Percentiles rank a stretch among this genome's conserved stretches.
Evolutionary conservation across 1,139 yeast genomes (phyloP).

Genomic region (Yamadazyma pseudoaaseri): DNA sequence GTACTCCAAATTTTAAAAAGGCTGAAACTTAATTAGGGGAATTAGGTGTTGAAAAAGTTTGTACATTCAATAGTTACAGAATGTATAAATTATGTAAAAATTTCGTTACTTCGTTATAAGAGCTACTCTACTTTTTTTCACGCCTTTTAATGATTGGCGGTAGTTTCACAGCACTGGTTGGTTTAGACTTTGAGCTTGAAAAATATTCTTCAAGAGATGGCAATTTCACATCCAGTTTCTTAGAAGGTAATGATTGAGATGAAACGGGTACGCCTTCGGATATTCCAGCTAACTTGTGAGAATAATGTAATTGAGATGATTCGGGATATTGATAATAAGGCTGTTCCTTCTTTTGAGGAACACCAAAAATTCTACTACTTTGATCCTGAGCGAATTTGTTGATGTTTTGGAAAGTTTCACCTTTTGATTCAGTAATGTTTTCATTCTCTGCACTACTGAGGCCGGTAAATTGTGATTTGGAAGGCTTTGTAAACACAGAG

Average conservation of each 20-base stretch:
- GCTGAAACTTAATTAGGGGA: no score
- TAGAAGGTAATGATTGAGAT: background rate
- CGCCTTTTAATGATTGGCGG: slow-evolving; percentile 15
- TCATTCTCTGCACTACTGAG: slow-evolving; percentile 8
- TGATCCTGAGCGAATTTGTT: slow-evolving; percentile 18
- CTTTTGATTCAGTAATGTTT: background rate
- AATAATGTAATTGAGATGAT: slow-evolving; percentile 21
- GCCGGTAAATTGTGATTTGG: slow-evolving; percentile 7
- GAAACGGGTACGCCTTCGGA: background rate
- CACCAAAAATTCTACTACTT: slow-evolving; percentile 19
- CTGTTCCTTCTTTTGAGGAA: slow-evolving; percentile 8
- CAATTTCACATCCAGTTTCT: slow-evolving; percentile 10
- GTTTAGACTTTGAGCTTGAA: slow-evolving; percentile 5
- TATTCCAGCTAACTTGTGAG: background rate
- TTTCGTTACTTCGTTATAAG: background rate
- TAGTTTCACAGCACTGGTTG: slow-evolving; percentile 12
- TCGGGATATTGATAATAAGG: slow-evolving; percentile 26
- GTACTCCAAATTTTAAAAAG: slow-evolving; percentile 40
- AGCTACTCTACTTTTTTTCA: background rate
- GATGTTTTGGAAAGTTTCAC: slow-evolving; percentile 5
- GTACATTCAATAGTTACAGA: no score
- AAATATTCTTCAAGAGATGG: slow-evolving; percentile 20
- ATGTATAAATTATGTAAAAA: background rate
- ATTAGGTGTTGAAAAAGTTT: no score
- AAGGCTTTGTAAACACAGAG: slow-evolving; percentile 2